These are phyloP conservation scores for Coemansia sp. DNA, from an alignment of 192 early-diverging fungal genomes.

Conservation along the genomic window DNA sequence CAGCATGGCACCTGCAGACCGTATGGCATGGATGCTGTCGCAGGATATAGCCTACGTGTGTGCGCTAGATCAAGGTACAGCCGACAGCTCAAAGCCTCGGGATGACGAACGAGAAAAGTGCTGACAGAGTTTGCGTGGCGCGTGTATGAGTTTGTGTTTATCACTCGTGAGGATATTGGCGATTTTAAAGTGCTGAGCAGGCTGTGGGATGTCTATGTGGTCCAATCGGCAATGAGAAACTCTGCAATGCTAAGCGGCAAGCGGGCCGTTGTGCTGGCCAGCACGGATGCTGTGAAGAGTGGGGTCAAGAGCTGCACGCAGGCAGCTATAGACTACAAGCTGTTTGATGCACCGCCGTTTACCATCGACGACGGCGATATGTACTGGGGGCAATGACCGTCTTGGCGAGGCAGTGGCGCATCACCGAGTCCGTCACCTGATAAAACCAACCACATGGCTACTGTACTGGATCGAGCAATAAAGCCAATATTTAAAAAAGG, in stretches of 20 bases:
- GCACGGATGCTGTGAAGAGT: slow-evolving; percentile 10
- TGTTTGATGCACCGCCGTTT: slow-evolving; percentile 59
- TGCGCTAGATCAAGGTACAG: slow-evolving; percentile 7
- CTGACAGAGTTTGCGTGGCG: slow-evolving; percentile 45
- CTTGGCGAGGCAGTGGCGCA: slow-evolving; percentile 43
- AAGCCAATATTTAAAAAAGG: too few species aligned
- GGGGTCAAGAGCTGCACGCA: slow-evolving; percentile 48
- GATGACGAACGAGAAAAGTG: slow-evolving; percentile 2
- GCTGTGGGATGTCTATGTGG: slow-evolving; percentile 37
- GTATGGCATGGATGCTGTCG: slow-evolving; percentile 41
- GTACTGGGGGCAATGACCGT: slow-evolving; percentile 62
- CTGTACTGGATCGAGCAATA: slow-evolving; percentile 11
- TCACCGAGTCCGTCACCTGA: slow-evolving; percentile 21
- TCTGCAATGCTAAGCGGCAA: slow-evolving; percentile 14
- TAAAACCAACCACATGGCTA: slow-evolving; percentile 25
- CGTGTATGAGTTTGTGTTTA: slow-evolving; percentile 43
- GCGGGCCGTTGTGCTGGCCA: slow-evolving; percentile 27
- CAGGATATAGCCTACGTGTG: slow-evolving; percentile 25
- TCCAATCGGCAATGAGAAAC: background rate
- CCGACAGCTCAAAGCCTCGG: background rate
- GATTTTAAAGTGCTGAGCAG: slow-evolving; percentile 20
- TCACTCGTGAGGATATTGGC: slow-evolving; percentile 30
- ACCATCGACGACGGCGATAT: slow-evolving; percentile 52
- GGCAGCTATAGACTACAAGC: slow-evolving; percentile 34
- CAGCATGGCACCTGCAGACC: slow-evolving; percentile 27